Base-by-base conservation (phyloP, 306 rosid genomes). In the Astragalus glycyphyllos region DNA sequence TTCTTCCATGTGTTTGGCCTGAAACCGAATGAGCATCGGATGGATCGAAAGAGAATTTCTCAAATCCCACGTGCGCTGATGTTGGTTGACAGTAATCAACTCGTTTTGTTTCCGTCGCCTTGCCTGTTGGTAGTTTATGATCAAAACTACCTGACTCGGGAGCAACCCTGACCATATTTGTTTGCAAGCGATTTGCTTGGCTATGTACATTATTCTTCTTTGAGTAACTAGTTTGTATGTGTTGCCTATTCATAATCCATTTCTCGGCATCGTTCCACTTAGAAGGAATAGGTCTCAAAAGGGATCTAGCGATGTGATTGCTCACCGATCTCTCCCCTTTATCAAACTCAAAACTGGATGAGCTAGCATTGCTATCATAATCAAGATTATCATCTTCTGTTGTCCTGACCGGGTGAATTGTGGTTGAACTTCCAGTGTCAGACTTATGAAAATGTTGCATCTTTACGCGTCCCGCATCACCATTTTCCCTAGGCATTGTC, bases 181-280 rank as follows among this genome's bases (percentile, higher is more conserved):
- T 75, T 2, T 81, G 82, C 81, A 90, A 20, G 35, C 97, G 85
- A 84, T 76, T 85, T 10, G 86, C 73, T 60, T 75, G 93, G 87
- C 69, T 73, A 66, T 84, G 96, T 34, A 64, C 66, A 49, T 15
- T 45, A 59, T 75, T 80, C 86, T 84, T 93, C 69, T 91, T 92
- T 1, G 65, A 73, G 71, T 75, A 29, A 62, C 76, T 71, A 4
- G 72, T 70, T 58, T 82, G 97, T 3, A 58, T 69, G 37, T 61
- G 80, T 60, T 88, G 94, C 85, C 91, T 84, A 62, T 55, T 89
- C 88, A 93, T 80, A 77, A 93, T 90, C 98, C 98, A 90, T 77
- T 93, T 93, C 79, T 90, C 98, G 0, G 98, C 98, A 68, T 93
- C 98, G 2, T 93, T 88, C 98, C 98, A 93, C 86, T 93, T 93